Evolutionary conservation across 1,139 yeast species (phyloP).

Genomic region (Komagataea norvegica): DNA sequence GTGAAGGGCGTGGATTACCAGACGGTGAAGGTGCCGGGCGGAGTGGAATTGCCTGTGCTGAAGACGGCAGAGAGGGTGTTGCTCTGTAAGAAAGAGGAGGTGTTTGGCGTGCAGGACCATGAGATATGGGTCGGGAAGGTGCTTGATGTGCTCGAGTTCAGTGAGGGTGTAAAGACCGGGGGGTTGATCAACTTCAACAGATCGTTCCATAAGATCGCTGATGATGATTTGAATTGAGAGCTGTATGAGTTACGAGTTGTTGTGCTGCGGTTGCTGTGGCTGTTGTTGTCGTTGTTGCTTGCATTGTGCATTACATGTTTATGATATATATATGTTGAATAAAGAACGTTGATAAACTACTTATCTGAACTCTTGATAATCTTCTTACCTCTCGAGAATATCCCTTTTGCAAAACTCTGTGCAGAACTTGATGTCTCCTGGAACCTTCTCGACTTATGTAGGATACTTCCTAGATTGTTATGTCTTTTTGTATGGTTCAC

Average conservation of each 20-base stretch:
- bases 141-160: conserved; percentile 41
- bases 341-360: not conserved
- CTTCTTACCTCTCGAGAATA: conserved; percentile 27
- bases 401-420: conserved; percentile 26
- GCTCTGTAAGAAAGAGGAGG: conserved; percentile 53
- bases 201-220: conserved; percentile 44
- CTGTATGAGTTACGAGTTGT: not conserved
- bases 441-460: conserved; percentile 22
- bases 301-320: too few species aligned
- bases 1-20: conserved; percentile 20
- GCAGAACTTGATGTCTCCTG: conserved; percentile 26
- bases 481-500: conserved; percentile 18
- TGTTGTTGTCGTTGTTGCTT: not conserved
- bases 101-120: conserved; percentile 66
- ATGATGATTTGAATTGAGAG: not conserved
- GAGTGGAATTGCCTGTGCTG: conserved; percentile 49
- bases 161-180: conserved; percentile 28
- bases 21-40: conserved; percentile 30
- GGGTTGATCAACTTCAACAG: conserved; percentile 57
- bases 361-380: conserved; percentile 30
- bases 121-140: conserved; percentile 84
- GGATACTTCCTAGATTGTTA: conserved; percentile 20
- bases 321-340: not conserved
- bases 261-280: not conserved
- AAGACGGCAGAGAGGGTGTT: conserved; percentile 54